phyloP scores from a whole-genome alignment of 305 asterid species.

The Rubia peregrina region DNA sequence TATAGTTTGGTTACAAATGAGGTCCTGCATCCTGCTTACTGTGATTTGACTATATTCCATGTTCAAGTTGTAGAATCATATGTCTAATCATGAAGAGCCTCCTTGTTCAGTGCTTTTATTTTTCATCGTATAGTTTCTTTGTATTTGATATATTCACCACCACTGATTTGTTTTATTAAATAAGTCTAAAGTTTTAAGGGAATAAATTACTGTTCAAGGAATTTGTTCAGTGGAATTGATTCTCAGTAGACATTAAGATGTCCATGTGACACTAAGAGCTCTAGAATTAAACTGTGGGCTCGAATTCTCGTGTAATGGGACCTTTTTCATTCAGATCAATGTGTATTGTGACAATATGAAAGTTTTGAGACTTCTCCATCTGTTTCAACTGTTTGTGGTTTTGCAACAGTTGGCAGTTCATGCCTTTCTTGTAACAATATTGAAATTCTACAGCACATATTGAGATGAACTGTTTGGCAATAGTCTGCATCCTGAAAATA shows the following conservation, averaged over 20 bases:
- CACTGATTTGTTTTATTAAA: background rate
- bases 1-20: background rate
- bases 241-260: too few relatives aligned
- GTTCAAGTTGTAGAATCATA: background rate
- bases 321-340: background rate
- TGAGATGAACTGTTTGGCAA: background rate
- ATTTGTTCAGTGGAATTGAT: conserved; percentile 2
- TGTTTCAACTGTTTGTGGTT: background rate
- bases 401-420: background rate
- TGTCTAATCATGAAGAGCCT: background rate
- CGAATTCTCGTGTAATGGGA: background rate
- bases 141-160: background rate
- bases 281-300: background rate
- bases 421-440: background rate
- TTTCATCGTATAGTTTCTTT: background rate
- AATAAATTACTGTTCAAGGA: background rate
- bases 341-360: background rate
- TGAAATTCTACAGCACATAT: background rate
- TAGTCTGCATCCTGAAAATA: background rate
- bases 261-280: background rate
- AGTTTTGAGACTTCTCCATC: background rate
- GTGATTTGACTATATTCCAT: background rate
- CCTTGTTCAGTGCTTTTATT: background rate
- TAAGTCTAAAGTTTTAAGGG: background rate
- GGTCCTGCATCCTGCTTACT: background rate